phyloP scores from a whole-genome alignment of 2,329 filamentous ascomycete species.

The Delphinella strobiligena region DNA sequence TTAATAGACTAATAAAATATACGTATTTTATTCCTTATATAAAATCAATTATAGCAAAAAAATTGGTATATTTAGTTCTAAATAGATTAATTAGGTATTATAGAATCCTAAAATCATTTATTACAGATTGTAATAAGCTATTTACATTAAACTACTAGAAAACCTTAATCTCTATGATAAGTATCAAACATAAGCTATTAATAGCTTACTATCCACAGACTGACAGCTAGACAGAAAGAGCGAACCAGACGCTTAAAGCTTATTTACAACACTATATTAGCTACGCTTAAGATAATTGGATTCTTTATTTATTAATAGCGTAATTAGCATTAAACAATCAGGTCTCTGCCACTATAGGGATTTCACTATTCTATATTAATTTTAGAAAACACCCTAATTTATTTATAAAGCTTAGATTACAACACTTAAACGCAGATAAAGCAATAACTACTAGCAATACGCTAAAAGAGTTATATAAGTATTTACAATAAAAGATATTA shows the following conservation, averaged over 20 bases:
- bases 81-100: constrained; percentile 12
- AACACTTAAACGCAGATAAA: constrained; percentile 4
- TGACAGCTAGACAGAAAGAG: constrained; percentile 16
- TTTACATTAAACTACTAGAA: constrained; percentile 15
- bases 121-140: constrained; percentile 14
- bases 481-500: constrained; percentile 4
- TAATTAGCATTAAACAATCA: constrained; percentile 16
- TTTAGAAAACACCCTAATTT: constrained; percentile 8
- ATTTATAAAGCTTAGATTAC: constrained; percentile 2
- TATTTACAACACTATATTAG: constrained; percentile 16
- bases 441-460: constrained; percentile 1
- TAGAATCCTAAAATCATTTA: constrained; percentile 11
- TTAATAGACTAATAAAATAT: constrained; percentile 13
- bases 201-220: constrained; percentile 18
- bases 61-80: constrained; percentile 12
- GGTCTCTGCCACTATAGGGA: constrained; percentile 8
- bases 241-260: constrained; percentile 15
- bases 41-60: constrained; percentile 9
- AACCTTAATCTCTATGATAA: constrained; percentile 9
- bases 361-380: constrained; percentile 14
- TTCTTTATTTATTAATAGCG: constrained; percentile 11
- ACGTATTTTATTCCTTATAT: constrained; percentile 10
- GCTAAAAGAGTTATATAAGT: constrained; percentile 5
- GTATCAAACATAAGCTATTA: constrained; percentile 14
- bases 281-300: constrained; percentile 15